phyloP scores from a whole-genome alignment of 1,139 yeast genomes.

The Kluyveromyces marxianus region DNA sequence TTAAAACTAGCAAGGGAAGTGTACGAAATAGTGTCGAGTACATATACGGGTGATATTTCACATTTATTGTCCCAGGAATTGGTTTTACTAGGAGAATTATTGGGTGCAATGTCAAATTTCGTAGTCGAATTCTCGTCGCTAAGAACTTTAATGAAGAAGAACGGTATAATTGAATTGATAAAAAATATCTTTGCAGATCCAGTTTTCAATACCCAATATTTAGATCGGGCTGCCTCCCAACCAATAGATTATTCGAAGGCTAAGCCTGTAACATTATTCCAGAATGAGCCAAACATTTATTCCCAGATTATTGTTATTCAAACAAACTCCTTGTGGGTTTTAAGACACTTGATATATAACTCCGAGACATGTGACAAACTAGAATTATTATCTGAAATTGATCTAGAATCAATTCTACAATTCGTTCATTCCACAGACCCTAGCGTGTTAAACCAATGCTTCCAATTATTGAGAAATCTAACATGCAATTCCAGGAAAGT shows the following conservation, averaged over 20 bases:
- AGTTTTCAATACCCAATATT: slow-evolving; percentile 27
- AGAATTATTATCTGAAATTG: slow-evolving; percentile 38
- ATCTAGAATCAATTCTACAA: slow-evolving; percentile 44
- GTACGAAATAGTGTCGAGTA: slow-evolving; percentile 19
- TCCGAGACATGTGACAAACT: slow-evolving; percentile 33
- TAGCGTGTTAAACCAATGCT: slow-evolving; percentile 56
- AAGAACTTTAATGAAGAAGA: slow-evolving; percentile 48
- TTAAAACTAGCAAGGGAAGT: slow-evolving; percentile 35
- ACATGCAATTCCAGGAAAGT: slow-evolving; percentile 59
- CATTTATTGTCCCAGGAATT: slow-evolving; percentile 31
- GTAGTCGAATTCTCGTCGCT: slow-evolving; percentile 76
- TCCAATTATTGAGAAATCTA: slow-evolving; percentile 68
- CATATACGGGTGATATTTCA: not conserved
- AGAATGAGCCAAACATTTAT: slow-evolving; percentile 9
- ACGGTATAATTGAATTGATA: slow-evolving; percentile 47
- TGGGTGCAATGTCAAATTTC: slow-evolving; percentile 69
- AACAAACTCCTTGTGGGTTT: slow-evolving; percentile 47
- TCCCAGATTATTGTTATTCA: slow-evolving; percentile 28
- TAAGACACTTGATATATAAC: slow-evolving; percentile 48
- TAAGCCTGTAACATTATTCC: not conserved
- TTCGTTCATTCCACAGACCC: slow-evolving; percentile 42
- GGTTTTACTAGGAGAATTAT: slow-evolving; percentile 42
- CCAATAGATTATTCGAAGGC: not conserved
- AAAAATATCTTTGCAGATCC: slow-evolving; percentile 31
- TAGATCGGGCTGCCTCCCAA: slow-evolving; percentile 6